Evolutionary conservation across 2,329 filamentous ascomycete genomes (phyloP).

Genomic region (Beauveria scarabaeidicola): DNA sequence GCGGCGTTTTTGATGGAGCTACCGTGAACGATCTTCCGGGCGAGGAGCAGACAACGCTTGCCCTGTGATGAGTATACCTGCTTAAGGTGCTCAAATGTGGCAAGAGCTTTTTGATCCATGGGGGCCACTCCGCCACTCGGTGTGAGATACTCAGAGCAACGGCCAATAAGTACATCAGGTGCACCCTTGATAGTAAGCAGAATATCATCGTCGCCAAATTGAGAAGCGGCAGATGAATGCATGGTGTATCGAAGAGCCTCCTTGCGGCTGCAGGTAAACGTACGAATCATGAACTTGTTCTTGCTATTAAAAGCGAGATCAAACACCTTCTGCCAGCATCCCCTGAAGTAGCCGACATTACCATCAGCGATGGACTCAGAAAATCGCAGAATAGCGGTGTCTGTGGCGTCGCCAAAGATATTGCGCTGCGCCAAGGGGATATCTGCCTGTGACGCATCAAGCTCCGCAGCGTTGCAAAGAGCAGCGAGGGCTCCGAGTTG

Average conservation of each 20-base stretch:
- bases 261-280: conserved; percentile 39
- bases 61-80: conserved; percentile 61
- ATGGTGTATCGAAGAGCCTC: conserved; percentile 28
- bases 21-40: conserved; percentile 47
- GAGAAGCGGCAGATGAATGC: conserved; percentile 24
- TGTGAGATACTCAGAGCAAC: conserved; percentile 50
- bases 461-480: conserved; percentile 68
- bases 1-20: conserved; percentile 29
- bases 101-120: conserved; percentile 37
- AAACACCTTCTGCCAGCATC: conserved; percentile 56
- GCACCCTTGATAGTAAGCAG: conserved; percentile 72
- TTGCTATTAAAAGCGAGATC: conserved; percentile 72
- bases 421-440: conserved; percentile 52
- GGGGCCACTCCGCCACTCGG: conserved; percentile 43
- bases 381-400: conserved; percentile 65
- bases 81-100: conserved; percentile 50
- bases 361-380: conserved; percentile 50
- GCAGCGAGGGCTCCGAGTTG: conserved; percentile 55
- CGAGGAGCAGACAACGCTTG: conserved; percentile 58
- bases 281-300: conserved; percentile 72
- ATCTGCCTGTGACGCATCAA: conserved; percentile 56
- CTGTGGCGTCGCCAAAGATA: conserved; percentile 68
- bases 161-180: conserved; percentile 60
- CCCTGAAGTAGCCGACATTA: conserved; percentile 49
- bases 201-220: conserved; percentile 30